Evolutionary conservation across 2,329 filamentous ascomycete species (phyloP).

Genomic region (Lachnum nothofagi): DNA sequence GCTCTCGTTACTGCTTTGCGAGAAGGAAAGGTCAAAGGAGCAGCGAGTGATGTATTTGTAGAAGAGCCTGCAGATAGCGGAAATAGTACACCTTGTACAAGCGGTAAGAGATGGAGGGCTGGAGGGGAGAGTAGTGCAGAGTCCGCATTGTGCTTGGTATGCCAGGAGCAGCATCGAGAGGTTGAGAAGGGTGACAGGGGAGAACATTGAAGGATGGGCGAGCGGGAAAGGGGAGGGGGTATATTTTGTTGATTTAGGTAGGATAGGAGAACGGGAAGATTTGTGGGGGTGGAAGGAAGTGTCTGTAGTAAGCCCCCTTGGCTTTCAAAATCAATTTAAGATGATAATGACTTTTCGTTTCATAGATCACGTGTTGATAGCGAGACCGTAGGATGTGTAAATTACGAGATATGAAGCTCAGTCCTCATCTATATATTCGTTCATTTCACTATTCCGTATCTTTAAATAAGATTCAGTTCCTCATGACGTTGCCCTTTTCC

Average conservation of each 20-base stretch:
- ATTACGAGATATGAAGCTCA: too few species aligned
- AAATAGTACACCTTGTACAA: constrained; percentile 18
- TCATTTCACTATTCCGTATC: too few species aligned
- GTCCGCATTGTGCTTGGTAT: constrained; percentile 51
- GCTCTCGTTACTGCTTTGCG: constrained; percentile 30
- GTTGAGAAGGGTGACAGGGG: constrained; percentile 39
- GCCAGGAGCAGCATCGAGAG: constrained; percentile 44
- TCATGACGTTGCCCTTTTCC: too few species aligned
- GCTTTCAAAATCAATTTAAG: too few species aligned
- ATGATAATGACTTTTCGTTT: too few species aligned
- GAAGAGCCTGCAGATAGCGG: constrained; percentile 39
- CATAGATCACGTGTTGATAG: too few species aligned
- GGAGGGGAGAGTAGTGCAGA: constrained; percentile 46
- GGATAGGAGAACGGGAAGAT: too few species aligned
- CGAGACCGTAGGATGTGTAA: too few species aligned
- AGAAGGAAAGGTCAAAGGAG: constrained; percentile 24
- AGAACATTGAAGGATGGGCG: constrained; percentile 44
- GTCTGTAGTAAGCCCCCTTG: too few species aligned
- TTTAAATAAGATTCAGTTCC: too few species aligned
- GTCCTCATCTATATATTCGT: too few species aligned
- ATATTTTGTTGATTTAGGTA: constrained; percentile 12
- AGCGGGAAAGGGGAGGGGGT: constrained; percentile 26
- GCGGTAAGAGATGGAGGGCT: constrained; percentile 26
- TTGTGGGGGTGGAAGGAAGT: too few species aligned
- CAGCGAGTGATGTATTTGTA: constrained; percentile 32